Conservation (phyloP, 2,329 filamentous ascomycete genomes). For the Penicillium expansum region DNA sequence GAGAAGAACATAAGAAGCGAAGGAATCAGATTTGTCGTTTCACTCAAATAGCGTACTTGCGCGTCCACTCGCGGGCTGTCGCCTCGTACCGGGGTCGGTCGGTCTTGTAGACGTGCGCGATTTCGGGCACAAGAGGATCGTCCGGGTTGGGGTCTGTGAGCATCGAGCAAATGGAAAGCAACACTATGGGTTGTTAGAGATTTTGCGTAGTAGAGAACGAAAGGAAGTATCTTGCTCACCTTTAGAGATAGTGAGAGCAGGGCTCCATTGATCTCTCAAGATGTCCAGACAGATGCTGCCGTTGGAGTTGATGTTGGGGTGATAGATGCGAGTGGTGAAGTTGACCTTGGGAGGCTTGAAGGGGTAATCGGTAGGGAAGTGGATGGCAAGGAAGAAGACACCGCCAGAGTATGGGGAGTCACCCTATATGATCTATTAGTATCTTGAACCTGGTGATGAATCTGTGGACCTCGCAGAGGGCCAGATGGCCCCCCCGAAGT, state of each 20-base stretch:
- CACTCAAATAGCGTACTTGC: constrained; percentile 91
- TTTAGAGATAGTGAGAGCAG: constrained; percentile 97
- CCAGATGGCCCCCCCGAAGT: background rate
- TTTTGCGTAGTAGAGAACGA: background rate
- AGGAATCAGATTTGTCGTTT: constrained; percentile 25
- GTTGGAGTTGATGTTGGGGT: constrained; percentile 99
- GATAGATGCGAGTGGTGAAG: constrained; percentile 99
- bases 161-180: constrained; percentile 99
- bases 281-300: constrained; percentile 99
- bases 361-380: constrained; percentile 99
- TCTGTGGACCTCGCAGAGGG: background rate
- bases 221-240: constrained; percentile 55
- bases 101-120: constrained; percentile 99
- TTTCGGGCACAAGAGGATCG: constrained; percentile 97
- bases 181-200: constrained; percentile 56
- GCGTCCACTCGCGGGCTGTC: constrained; percentile 95
- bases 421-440: constrained; percentile 56
- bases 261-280: constrained; percentile 98
- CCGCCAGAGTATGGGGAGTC: constrained; percentile 98
- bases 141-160: constrained; percentile 99
- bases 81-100: constrained; percentile 94
- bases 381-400: constrained; percentile 98
- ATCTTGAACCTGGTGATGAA: background rate
- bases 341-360: constrained; percentile 99
- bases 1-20: constrained; percentile 19